Conservation (phyloP, 2,329 filamentous ascomycete species). For the Epicoccum sorghinum region DNA sequence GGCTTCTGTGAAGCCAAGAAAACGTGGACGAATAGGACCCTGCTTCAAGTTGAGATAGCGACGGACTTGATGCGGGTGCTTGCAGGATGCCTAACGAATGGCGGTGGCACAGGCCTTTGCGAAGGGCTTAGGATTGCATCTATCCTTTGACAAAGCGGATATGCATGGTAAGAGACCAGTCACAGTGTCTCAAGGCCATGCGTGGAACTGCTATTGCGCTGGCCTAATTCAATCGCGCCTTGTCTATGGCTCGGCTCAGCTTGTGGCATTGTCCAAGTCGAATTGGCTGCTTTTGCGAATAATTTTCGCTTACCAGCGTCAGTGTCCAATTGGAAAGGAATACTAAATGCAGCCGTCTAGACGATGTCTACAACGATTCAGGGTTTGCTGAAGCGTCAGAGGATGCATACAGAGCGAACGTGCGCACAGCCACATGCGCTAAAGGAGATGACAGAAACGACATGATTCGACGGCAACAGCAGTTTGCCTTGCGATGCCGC, state of each 20-base stretch:
- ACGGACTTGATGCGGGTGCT: slow-evolving; percentile 20
- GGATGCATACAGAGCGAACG: slow-evolving; percentile 13
- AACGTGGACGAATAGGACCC: slow-evolving; percentile 25
- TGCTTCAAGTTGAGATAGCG: slow-evolving; percentile 1
- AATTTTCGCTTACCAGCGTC: background rate
- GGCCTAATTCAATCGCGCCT: slow-evolving; percentile 28
- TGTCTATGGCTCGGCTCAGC: slow-evolving; percentile 29
- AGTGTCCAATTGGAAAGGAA: background rate
- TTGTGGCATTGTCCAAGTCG: slow-evolving; percentile 21
- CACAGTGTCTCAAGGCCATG: slow-evolving; percentile 15
- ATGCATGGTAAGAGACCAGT: slow-evolving; percentile 22
- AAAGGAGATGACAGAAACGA: slow-evolving; percentile 27
- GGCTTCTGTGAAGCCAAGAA: slow-evolving; percentile 12
- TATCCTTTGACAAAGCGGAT: slow-evolving; percentile 17
- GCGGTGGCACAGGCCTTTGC: slow-evolving; percentile 35
- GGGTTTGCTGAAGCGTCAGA: too few species aligned
- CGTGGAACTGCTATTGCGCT: slow-evolving; percentile 29
- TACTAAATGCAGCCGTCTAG: too few species aligned
- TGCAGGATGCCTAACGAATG: slow-evolving; percentile 20
- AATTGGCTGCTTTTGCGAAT: slow-evolving; percentile 12
- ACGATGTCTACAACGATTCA: too few species aligned
- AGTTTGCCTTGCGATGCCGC: slow-evolving; percentile 26
- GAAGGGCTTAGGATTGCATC: slow-evolving; percentile 10
- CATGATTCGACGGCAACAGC: slow-evolving; percentile 24
- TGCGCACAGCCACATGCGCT: slow-evolving; percentile 40